These are phyloP conservation scores for Vitis hybrid DNA, from an alignment of 177 flowering plant species.

Conservation along the genomic window DNA sequence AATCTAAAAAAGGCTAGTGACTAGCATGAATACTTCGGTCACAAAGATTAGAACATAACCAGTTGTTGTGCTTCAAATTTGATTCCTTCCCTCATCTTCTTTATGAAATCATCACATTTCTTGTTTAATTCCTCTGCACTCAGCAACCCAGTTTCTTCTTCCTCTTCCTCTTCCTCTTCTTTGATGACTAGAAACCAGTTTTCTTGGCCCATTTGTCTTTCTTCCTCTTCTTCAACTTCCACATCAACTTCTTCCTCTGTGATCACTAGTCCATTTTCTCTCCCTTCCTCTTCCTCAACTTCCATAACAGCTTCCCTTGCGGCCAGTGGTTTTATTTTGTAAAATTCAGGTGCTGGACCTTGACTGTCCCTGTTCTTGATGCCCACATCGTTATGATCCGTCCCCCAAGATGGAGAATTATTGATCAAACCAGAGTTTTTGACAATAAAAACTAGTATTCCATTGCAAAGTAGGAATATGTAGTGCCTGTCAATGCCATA, in stretches of 20 bases:
- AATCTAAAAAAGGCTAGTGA: background rate
- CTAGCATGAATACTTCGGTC: background rate
- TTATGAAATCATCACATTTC: conserved; percentile 59
- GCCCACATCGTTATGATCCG: background rate
- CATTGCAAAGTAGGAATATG: conserved; percentile 57
- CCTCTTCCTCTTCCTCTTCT: conserved; percentile 13
- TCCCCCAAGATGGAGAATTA: background rate
- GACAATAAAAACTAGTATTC: conserved; percentile 43
- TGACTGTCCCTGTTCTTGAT: background rate
- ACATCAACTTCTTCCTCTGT: conserved; percentile 4
- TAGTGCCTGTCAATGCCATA: conserved; percentile 35
- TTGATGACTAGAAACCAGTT: background rate
- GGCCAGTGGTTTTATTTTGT: background rate
- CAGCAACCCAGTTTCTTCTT: conserved; percentile 8
- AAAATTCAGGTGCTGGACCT: background rate
- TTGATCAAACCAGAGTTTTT: conserved; percentile 22
- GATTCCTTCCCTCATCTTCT: conserved; percentile 40
- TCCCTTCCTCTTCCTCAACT: conserved; percentile 6
- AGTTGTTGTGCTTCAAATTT: conserved; percentile 26
- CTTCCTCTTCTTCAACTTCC: conserved; percentile 1
- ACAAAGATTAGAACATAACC: background rate
- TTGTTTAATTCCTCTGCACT: conserved; percentile 45
- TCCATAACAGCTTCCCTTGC: conserved; percentile 4
- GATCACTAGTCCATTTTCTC: background rate
- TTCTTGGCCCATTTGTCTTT: conserved; percentile 15